Evolutionary conservation across 2,329 filamentous ascomycete genomes (phyloP).

Genomic region (Penicillium digitatum): DNA sequence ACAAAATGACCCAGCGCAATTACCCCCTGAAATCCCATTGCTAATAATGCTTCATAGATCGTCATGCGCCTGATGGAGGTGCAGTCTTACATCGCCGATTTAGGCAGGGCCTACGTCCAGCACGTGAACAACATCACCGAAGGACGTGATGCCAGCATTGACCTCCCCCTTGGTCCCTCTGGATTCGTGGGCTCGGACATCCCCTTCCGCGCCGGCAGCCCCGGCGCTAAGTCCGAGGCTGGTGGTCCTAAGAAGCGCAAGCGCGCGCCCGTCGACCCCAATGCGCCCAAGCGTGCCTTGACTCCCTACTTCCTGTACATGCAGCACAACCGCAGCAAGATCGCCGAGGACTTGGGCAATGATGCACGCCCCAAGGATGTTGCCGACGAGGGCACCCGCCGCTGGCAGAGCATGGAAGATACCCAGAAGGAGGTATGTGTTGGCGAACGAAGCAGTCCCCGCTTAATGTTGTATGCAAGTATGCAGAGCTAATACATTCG

Average conservation of each 20-base stretch:
- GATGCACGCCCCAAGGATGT: constrained; percentile 79
- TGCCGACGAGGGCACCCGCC: constrained; percentile 77
- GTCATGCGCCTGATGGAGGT: constrained; percentile 74
- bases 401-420: constrained; percentile 75
- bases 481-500: constrained; percentile 9
- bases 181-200: constrained; percentile 42
- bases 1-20: constrained; percentile 5
- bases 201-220: constrained; percentile 39
- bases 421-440: constrained; percentile 63
- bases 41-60: constrained; percentile 53
- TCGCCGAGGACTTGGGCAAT: constrained; percentile 72
- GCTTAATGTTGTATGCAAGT: neutral
- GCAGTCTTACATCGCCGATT: constrained; percentile 71
- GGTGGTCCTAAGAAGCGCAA: constrained; percentile 83
- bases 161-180: constrained; percentile 46
- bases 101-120: constrained; percentile 79
- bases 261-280: constrained; percentile 81
- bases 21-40: neutral
- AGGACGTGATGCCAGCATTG: constrained; percentile 51
- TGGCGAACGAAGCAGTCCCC: neutral
- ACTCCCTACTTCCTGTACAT: constrained; percentile 96
- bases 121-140: constrained; percentile 81
- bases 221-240: constrained; percentile 42
- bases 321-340: constrained; percentile 77
- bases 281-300: constrained; percentile 87